These are phyloP conservation scores for Annulohypoxylon bovei DNA, from an alignment of 495 filamentous ascomycete species.

Conservation along the genomic window DNA sequence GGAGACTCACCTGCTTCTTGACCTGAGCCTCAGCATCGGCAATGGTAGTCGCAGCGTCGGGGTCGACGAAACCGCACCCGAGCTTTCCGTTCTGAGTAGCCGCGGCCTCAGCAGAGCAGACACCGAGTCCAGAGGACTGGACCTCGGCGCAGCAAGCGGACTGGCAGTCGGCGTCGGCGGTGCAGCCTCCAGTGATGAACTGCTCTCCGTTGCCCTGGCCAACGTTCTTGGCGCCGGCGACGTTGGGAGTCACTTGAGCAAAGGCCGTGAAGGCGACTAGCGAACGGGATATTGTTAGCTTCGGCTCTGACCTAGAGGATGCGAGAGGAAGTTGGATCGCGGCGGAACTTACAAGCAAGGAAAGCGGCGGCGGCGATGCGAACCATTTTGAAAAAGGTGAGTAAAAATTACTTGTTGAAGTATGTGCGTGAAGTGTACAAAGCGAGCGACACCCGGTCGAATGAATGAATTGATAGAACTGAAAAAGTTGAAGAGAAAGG, in stretches of 20 bases:
- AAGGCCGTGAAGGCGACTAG: conserved; percentile 47
- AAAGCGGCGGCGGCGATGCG: conserved; percentile 46
- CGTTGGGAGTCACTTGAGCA: conserved; percentile 53
- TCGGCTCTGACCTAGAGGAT: background rate
- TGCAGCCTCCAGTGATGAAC: conserved; percentile 63
- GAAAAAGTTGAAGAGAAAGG: conserved; percentile 4
- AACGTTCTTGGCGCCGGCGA: conserved; percentile 57
- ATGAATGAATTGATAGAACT: conserved; percentile 16
- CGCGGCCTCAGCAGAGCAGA: conserved; percentile 47
- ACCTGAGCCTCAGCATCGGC: conserved; percentile 39
- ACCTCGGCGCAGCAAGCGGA: conserved; percentile 43
- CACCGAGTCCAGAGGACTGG: conserved; percentile 37
- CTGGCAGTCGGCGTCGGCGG: conserved; percentile 50
- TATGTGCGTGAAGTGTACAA: conserved; percentile 18
- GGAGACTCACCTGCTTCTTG: conserved; percentile 33
- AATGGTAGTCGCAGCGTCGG: conserved; percentile 45
- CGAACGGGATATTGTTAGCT: conserved; percentile 1
- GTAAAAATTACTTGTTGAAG: background rate
- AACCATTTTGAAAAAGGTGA: conserved; percentile 50
- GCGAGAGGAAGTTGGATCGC: background rate
- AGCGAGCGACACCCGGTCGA: conserved; percentile 46
- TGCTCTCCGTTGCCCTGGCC: conserved; percentile 61
- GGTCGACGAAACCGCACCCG: conserved; percentile 59
- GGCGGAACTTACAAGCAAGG: conserved; percentile 47
- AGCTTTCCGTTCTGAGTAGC: conserved; percentile 47